Percentiles rank a stretch among this genome's conserved stretches.
Evolutionary conservation across 352 stramenopile genomes (phyloP).

Genomic region (Globisporangium carolinianum): DNA sequence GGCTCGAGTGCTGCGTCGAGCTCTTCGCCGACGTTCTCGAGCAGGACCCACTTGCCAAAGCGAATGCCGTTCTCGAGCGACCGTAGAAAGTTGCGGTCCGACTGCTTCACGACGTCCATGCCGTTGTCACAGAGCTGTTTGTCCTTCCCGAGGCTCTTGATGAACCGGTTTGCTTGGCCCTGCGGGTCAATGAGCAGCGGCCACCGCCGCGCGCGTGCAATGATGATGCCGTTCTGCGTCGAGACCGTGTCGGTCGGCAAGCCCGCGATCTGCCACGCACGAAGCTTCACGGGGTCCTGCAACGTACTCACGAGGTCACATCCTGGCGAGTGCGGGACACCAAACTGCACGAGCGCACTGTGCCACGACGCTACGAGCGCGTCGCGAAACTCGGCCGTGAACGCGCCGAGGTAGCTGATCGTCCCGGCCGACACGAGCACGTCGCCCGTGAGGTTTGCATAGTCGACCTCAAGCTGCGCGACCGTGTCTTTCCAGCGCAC

Average conservation of each 20-base stretch:
- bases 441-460: slow-evolving; percentile 76
- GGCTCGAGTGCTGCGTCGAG: slow-evolving; percentile 88
- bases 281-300: slow-evolving; percentile 83
- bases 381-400: slow-evolving; percentile 83
- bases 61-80: slow-evolving; percentile 87
- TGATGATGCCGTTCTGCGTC: slow-evolving; percentile 93
- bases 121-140: slow-evolving; percentile 83
- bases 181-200: slow-evolving; percentile 89
- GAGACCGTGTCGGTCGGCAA: slow-evolving; percentile 86
- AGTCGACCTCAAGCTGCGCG: slow-evolving; percentile 65
- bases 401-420: slow-evolving; percentile 84
- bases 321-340: slow-evolving; percentile 70
- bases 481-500: slow-evolving; percentile 80
- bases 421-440: slow-evolving; percentile 81
- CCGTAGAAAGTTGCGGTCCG: slow-evolving; percentile 83
- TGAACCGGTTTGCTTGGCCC: slow-evolving; percentile 90
- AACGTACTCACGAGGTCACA: slow-evolving; percentile 85
- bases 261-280: slow-evolving; percentile 83
- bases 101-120: slow-evolving; percentile 90
- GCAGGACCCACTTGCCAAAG: slow-evolving; percentile 88
- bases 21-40: slow-evolving; percentile 88
- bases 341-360: slow-evolving; percentile 43
- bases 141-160: slow-evolving; percentile 86
- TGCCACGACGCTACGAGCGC: slow-evolving; percentile 61
- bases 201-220: slow-evolving; percentile 77